Conservation (phyloP, 1,284 basidiomycete genomes). For the Ceratobasidium sp. region DNA sequence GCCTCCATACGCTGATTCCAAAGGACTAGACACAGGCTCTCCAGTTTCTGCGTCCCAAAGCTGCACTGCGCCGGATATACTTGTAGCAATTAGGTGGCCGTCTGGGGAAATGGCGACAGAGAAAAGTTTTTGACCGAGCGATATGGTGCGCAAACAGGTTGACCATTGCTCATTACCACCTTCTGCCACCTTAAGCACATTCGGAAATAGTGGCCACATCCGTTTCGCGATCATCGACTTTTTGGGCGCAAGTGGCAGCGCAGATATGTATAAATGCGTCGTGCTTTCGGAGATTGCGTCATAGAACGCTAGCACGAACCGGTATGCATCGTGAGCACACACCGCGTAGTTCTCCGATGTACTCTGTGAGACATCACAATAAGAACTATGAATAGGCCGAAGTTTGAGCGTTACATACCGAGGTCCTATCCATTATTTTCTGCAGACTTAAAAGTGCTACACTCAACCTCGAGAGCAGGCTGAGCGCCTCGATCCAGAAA, state of each 20-base stretch:
- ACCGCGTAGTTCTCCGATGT: too few relatives aligned
- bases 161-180: slow-evolving; percentile 1
- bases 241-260: slow-evolving; percentile 7
- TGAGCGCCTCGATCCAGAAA: slow-evolving; percentile 35
- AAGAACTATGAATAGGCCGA: too few relatives aligned
- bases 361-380: too few relatives aligned
- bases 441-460: neutral
- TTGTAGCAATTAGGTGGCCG: neutral
- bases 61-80: neutral
- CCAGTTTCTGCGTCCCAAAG: neutral
- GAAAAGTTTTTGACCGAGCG: neutral
- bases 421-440: neutral
- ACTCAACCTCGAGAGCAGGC: slow-evolving; percentile 4
- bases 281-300: slow-evolving; percentile 9
- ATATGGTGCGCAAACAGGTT: neutral
- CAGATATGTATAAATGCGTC: slow-evolving; percentile 9
- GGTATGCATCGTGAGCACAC: neutral
- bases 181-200: neutral
- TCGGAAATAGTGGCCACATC: neutral
- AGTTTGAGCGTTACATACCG: neutral
- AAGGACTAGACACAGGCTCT: neutral
- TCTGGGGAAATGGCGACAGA: neutral
- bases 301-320: slow-evolving; percentile 20
- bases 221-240: neutral
- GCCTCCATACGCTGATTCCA: neutral